Conservation (phyloP, 2,329 filamentous ascomycete species). For the Monosporascus sp. region DNA sequence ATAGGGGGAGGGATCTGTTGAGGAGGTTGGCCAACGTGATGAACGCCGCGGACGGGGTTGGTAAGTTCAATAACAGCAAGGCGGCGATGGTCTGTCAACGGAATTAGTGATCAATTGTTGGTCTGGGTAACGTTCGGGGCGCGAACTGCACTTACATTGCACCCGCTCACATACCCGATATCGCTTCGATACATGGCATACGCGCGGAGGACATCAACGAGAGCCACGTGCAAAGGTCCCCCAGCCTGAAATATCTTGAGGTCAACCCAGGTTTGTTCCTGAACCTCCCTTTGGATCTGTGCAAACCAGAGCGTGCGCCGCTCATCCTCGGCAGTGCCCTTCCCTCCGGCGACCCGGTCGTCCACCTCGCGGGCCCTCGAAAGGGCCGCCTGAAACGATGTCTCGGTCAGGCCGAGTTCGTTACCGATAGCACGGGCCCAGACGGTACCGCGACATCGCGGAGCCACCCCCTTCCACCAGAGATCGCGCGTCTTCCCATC, state of each 20-base stretch:
- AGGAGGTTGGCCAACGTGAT: constrained; percentile 69
- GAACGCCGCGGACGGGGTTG: constrained; percentile 59
- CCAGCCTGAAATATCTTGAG: constrained; percentile 65
- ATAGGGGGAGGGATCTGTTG: constrained; percentile 68
- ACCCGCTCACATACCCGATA: constrained; percentile 70
- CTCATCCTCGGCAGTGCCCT: constrained; percentile 47
- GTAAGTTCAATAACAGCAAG: constrained; percentile 66
- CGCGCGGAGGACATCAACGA: constrained; percentile 69
- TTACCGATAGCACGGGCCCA: constrained; percentile 72
- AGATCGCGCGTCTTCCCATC: constrained; percentile 67
- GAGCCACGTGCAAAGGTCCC: constrained; percentile 60
- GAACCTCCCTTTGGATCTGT: constrained; percentile 59
- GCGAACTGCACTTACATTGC: constrained; percentile 54
- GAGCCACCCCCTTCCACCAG: constrained; percentile 77
- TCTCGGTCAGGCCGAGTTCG: constrained; percentile 59
- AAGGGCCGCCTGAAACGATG: constrained; percentile 67
- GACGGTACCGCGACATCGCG: constrained; percentile 61
- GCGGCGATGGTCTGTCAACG: constrained; percentile 60
- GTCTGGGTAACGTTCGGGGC: background rate
- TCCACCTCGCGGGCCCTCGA: constrained; percentile 60
- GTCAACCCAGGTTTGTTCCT: constrained; percentile 61
- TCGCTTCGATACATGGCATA: constrained; percentile 80
- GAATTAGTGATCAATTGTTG: constrained; percentile 10
- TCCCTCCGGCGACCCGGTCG: constrained; percentile 45
- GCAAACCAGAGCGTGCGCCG: constrained; percentile 56